phyloP scores from a whole-genome alignment of 1,139 yeast genomes.

The Yamadazyma trypodendri region DNA sequence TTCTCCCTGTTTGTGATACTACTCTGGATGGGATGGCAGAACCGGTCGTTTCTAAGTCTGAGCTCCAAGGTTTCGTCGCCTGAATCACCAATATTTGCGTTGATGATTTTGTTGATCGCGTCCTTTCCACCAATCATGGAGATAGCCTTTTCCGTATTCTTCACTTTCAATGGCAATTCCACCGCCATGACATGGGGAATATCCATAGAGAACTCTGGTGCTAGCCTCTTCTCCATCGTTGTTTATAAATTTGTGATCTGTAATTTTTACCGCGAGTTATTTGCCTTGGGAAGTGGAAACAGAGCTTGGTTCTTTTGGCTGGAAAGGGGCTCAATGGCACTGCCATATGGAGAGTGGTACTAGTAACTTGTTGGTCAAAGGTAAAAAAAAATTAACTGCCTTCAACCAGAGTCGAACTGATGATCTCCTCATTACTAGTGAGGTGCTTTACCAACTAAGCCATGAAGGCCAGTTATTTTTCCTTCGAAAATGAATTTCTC shows the following conservation, averaged over 20 bases:
- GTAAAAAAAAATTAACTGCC: slow-evolving; percentile 49
- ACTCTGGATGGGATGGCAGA: slow-evolving; percentile 78
- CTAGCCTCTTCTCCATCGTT: slow-evolving; percentile 18
- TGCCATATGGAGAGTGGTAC: no score
- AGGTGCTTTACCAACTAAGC: slow-evolving; percentile 93
- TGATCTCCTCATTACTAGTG: slow-evolving; percentile 91
- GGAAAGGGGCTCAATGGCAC: no score
- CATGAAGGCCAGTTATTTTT: slow-evolving; percentile 38
- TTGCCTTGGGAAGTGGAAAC: no score
- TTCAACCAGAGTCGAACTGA: slow-evolving; percentile 84
- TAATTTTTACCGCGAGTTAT: background rate
- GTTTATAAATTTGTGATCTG: background rate
- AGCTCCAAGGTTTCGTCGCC: slow-evolving; percentile 46
- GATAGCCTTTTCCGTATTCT: slow-evolving; percentile 62
- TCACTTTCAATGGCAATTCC: slow-evolving; percentile 78
- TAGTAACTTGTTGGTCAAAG: no score
- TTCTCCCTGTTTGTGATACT: slow-evolving; percentile 57
- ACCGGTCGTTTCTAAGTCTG: slow-evolving; percentile 63
- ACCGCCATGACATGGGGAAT: slow-evolving; percentile 74
- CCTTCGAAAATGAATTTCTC: no score
- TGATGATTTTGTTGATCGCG: slow-evolving; percentile 39
- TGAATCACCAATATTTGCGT: slow-evolving; percentile 18
- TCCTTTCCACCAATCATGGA: slow-evolving; percentile 74
- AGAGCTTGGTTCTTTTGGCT: no score
- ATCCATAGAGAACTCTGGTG: slow-evolving; percentile 60